A percentile compares a stretch with the other conserved stretches of the same genome.
Conservation (phyloP, 2,329 filamentous ascomycete genomes). For the Pseudogymnoascus sp. region DNA sequence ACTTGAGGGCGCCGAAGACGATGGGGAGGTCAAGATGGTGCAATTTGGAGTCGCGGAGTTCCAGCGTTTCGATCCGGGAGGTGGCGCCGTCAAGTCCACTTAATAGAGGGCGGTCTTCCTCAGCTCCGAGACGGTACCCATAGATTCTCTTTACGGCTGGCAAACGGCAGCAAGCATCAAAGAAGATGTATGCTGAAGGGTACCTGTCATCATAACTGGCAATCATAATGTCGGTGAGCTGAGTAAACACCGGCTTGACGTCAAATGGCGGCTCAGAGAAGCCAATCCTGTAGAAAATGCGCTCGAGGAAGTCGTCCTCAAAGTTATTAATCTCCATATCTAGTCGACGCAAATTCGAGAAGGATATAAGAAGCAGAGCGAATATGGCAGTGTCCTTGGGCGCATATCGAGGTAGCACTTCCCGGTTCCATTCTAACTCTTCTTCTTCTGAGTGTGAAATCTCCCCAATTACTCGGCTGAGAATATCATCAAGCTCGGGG, state of each 20-base stretch:
- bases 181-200: not conserved
- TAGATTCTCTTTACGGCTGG: not conserved
- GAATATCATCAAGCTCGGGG: not conserved
- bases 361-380: not conserved
- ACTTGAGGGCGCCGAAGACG: not conserved
- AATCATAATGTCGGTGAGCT: not conserved
- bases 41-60: not conserved
- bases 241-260: not conserved
- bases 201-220: not conserved
- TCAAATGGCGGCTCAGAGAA: not conserved
- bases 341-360: not conserved
- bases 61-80: not conserved
- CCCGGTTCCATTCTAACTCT: not conserved
- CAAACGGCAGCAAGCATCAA: not conserved
- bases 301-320: not conserved
- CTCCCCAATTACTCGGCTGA: not conserved
- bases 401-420: not conserved
- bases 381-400: not conserved
- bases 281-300: not conserved
- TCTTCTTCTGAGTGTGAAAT: not conserved
- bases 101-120: not conserved
- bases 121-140: not conserved
- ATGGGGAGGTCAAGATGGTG: not conserved
- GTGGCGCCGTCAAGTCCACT: not conserved
- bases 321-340: not conserved